phyloP scores from a whole-genome alignment of 108 stramenopile species.

The Nitzschia sp. region DNA sequence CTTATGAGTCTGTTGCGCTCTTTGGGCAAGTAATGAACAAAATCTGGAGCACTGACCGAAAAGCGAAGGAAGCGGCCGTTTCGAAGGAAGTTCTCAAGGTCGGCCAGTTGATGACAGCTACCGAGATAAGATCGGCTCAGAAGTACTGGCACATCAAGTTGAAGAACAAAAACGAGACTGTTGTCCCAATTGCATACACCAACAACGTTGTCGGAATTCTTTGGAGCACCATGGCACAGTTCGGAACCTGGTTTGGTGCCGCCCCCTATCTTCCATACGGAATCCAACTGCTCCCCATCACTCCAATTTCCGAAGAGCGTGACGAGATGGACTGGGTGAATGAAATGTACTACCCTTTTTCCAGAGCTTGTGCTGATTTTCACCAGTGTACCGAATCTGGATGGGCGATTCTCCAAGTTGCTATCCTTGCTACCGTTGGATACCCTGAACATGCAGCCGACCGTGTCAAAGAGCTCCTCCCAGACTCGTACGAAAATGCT shows the following conservation, averaged over 20 bases:
- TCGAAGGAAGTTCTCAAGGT: constrained; percentile 60
- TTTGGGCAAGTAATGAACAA: constrained; percentile 79
- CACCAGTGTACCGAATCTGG: constrained; percentile 58
- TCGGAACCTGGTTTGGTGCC: constrained; percentile 78
- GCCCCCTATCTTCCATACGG: constrained; percentile 70
- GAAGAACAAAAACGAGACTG: constrained; percentile 33
- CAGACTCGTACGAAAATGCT: constrained; percentile 57
- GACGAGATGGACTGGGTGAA: constrained; percentile 81
- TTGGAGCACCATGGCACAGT: constrained; percentile 73
- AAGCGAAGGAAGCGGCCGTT: constrained; percentile 42
- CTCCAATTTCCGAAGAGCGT: constrained; percentile 81
- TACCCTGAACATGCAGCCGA: constrained; percentile 59
- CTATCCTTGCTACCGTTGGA: constrained; percentile 74
- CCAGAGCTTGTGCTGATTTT: constrained; percentile 58
- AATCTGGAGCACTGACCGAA: constrained; percentile 26
- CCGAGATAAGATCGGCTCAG: constrained; percentile 81
- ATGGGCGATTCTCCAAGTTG: constrained; percentile 66
- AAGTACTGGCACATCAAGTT: constrained; percentile 88
- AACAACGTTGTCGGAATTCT: constrained; percentile 75
- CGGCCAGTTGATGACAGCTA: constrained; percentile 74
- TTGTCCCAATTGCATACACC: constrained; percentile 63
- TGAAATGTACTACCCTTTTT: constrained; percentile 77
- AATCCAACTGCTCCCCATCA: constrained; percentile 89
- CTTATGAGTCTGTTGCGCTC: constrained; percentile 90
- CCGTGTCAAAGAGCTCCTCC: constrained; percentile 45